Percentiles rank a stretch among this genome's conserved stretches.
Conservation (phyloP, 2,329 filamentous ascomycete species). For the Trichoderma aggressivum region DNA sequence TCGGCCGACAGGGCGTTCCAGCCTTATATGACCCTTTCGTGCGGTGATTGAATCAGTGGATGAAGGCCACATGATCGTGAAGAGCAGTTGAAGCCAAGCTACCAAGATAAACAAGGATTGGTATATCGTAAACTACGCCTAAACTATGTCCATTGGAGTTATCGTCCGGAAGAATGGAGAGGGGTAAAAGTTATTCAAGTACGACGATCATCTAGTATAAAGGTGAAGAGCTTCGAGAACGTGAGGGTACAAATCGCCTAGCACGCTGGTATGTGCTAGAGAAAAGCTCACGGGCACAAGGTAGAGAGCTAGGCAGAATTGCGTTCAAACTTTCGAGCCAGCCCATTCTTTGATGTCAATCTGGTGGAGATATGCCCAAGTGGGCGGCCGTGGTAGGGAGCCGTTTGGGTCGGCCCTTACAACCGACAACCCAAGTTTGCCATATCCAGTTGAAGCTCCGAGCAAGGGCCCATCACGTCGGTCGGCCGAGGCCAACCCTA, state of each 20-base stretch:
- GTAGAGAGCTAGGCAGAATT: background rate
- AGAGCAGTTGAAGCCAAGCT: background rate
- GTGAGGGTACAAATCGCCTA: background rate
- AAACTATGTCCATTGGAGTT: background rate
- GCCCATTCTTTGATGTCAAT: background rate
- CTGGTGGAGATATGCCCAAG: background rate
- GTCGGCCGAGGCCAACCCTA: background rate
- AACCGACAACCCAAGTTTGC: background rate
- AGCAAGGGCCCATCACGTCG: background rate
- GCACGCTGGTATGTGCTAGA: background rate
- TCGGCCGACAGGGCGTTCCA: background rate
- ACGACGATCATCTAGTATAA: background rate
- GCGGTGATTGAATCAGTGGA: background rate
- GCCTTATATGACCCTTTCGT: background rate
- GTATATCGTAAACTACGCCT: background rate
- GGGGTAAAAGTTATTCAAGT: background rate
- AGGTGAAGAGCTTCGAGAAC: background rate
- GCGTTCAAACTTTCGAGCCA: background rate
- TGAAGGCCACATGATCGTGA: background rate
- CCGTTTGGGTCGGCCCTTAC: background rate
- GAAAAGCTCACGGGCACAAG: background rate
- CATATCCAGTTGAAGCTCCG: slow-evolving; percentile 1
- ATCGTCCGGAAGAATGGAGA: background rate
- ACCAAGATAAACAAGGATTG: background rate
- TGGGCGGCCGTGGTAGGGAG: background rate